Evolutionary conservation across 2,329 filamentous ascomycete genomes (phyloP), one percentile per base, ranked within the genome.

Genomic region (Clarireedia monteithiana): DNA sequence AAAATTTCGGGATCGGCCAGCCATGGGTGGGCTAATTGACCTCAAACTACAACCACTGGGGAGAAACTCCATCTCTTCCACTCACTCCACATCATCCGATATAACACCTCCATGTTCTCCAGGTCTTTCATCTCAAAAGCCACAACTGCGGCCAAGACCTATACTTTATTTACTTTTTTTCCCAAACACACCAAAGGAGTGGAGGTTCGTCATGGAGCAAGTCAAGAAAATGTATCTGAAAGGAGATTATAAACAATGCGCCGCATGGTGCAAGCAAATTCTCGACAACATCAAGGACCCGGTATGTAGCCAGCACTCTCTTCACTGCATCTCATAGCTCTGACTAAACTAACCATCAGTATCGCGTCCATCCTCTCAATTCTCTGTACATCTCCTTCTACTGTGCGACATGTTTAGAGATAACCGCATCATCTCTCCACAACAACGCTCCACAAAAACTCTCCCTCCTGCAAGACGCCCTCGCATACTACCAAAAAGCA

Each of bases 351-450:
- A 24, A 26, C 23, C 12, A 6, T 26, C 44, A 66, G 61, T 59
- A 61, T 46, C 50, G 60, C 50, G 55, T 62, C 34, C 64, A 68
- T 34, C 63, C 67, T 34, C 51, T 69, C 4, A 63, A 68, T 53
- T 61, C 57, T 12, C 64, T 69, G 12, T 68, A 66, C 45, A 50
- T 70, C 7, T 62, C 58, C n/a, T 69, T 68, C 53, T 69, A 65
- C 51, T 62, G 63, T 15, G 68, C 66, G 6, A 62, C 59, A 20
- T 66, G 62, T 17, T 52, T 68, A 17, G 66, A 69, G 54, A 58
- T 64, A 36, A 62, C 58, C 14, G 66, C 67, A 12, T 59, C 60
- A 3, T 56, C 59, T 17, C 61, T 68, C 6, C 57, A 64, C 49
- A 59, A 60, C 20, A 59, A 66, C 26, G 60, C 64, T 6, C 55